Evolutionary conservation across 768 basidiomycete genomes (phyloP), one percentile per base, ranked within the genome.

Genomic region (Kwoniella botswanensis): DNA sequence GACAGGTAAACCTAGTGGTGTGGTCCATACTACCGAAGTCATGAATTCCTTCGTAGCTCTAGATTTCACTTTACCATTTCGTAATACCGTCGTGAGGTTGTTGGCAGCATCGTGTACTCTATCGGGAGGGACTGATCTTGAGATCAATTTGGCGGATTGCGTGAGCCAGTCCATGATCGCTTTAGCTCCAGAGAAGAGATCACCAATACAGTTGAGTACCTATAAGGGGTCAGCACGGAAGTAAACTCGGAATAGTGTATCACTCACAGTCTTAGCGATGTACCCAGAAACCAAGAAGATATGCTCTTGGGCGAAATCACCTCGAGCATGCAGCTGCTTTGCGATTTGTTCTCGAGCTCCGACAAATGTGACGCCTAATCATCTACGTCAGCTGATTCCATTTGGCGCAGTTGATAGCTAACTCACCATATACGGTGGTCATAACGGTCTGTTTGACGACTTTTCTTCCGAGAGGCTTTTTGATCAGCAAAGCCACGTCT

Each of bases 371-470:
- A 99, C 95, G 22, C 76, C 77, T 79, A 29, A 5, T 46, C 5
- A 17, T 24, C 0, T 1, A 50, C 43, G 15, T 26, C 3, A 4
- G 42, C 42, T 41, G 15, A 46, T 22, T 21, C 1, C 22, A 0
- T 2, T 2, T 0, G 29, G 41, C 41, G 26, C 22, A 44, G 1
- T 7, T 35, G 13, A 54, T n/a, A 13, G n/a, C 0, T 18, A 13
- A 70, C 76, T 22, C 35, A 73, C 97, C 96, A 80, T 98, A 98
- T 43, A 98, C 96, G 2, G 96, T 98, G 0, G 96, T 99, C 97
- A 99, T 99, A 74, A 98, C 93, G 24, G 97, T 98, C 86, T 98
- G 96, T 86, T 99, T 99, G 76, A 99, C 96, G 18, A 97, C 91
- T 84, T 99, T 98, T 24, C 97, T 85, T 21, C 93, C 87, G 41